Percentiles rank a stretch among this genome's conserved stretches.
phyloP scores from a whole-genome alignment of 2,329 filamentous ascomycete species.

The Diplocarpon rosae region DNA sequence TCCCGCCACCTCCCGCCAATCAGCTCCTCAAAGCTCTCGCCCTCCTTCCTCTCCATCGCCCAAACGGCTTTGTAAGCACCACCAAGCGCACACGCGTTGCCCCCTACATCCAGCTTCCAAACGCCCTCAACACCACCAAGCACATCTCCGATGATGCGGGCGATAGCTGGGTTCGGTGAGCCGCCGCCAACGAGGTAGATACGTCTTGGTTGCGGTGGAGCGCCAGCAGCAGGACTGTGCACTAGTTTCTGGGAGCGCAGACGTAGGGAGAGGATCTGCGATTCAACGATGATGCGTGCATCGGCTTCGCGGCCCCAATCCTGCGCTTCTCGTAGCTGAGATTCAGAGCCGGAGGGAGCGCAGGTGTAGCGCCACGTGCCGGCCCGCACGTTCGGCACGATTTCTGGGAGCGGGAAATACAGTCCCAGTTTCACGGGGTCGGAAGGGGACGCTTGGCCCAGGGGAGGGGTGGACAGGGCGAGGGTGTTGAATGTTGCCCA shows the following conservation, averaged over 20 bases:
- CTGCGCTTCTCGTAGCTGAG: constrained; percentile 32
- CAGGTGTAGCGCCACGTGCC: constrained; percentile 79
- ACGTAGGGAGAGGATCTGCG: constrained; percentile 85
- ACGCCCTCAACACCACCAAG: constrained; percentile 83
- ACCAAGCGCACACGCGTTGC: constrained; percentile 88
- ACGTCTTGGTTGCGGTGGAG: constrained; percentile 76
- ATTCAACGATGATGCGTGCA: constrained; percentile 80
- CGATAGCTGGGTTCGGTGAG: constrained; percentile 80
- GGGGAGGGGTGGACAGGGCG: constrained; percentile 55
- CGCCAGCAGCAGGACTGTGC: constrained; percentile 35
- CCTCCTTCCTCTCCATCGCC: constrained; percentile 59
- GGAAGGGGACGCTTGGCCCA: constrained; percentile 45
- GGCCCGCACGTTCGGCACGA: constrained; percentile 78
- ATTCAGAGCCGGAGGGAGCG: constrained; percentile 37
- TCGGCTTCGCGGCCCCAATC: constrained; percentile 56
- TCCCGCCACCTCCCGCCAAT: constrained; percentile 80
- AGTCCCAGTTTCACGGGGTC: constrained; percentile 73
- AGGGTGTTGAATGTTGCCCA: constrained; percentile 77
- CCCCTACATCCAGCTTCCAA: constrained; percentile 86
- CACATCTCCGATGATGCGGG: constrained; percentile 73
- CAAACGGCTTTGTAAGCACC: constrained; percentile 95
- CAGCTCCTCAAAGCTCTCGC: constrained; percentile 78
- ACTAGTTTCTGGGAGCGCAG: constrained; percentile 75
- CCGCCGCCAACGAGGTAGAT: constrained; percentile 94
- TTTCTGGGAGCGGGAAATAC: constrained; percentile 93